A percentile compares a stretch with the other conserved stretches of the same genome.
phyloP scores from a whole-genome alignment of 2,329 filamentous ascomycete genomes.

The Neurospora sp. region DNA sequence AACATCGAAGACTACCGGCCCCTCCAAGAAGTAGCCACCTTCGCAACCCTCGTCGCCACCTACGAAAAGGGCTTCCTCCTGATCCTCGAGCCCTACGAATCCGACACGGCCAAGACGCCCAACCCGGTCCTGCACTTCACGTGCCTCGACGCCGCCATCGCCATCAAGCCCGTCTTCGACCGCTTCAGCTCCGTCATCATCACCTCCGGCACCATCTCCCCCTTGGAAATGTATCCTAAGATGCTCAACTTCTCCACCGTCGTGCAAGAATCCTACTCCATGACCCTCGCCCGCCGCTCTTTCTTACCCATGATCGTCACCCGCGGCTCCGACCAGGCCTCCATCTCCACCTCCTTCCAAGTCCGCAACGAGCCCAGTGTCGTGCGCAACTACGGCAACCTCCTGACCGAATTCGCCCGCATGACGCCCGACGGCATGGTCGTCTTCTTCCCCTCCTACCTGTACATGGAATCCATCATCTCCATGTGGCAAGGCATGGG shows the following conservation, averaged over 20 bases:
- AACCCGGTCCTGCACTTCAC: conserved; percentile 97
- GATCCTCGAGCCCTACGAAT: conserved; percentile 95
- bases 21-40: conserved; percentile 93
- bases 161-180: conserved; percentile 95
- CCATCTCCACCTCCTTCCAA: conserved; percentile 88
- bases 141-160: conserved; percentile 92
- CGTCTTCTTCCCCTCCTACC: conserved; percentile 97
- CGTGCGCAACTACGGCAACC: conserved; percentile 91
- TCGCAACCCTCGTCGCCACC: conserved; percentile 89
- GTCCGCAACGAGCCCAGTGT: conserved; percentile 93
- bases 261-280: conserved; percentile 92
- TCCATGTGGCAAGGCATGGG: conserved; percentile 99
- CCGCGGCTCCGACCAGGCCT: conserved; percentile 83
- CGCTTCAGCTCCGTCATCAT: conserved; percentile 97
- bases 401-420: conserved; percentile 90
- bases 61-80: conserved; percentile 95
- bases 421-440: conserved; percentile 95
- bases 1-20: conserved; percentile 98
- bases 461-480: conserved; percentile 99
- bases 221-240: conserved; percentile 96
- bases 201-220: conserved; percentile 93
- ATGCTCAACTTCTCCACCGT: conserved; percentile 93
- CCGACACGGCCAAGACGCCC: conserved; percentile 86
- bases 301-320: conserved; percentile 98
- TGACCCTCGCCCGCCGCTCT: conserved; percentile 90